Percentiles rank a stretch among this genome's conserved stretches.
Conservation (phyloP, 2,329 filamentous ascomycete species). For the Monascus ruber region DNA sequence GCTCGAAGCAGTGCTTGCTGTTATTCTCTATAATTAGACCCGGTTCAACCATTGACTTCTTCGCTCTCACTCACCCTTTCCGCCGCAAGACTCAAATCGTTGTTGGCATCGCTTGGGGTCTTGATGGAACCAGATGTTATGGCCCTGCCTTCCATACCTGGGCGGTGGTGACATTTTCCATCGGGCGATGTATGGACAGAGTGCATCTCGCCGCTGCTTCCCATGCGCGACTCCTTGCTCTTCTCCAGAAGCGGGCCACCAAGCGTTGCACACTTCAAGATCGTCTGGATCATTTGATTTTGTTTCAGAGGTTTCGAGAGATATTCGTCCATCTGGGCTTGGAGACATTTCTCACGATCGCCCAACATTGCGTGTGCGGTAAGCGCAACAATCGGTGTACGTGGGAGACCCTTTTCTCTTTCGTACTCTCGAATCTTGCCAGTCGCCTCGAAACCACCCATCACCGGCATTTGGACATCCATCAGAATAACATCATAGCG, state of each 20-base stretch:
- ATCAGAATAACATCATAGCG: constrained; percentile 95
- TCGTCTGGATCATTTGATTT: constrained; percentile 94
- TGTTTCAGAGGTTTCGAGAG: constrained; percentile 93
- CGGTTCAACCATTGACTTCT: constrained; percentile 5
- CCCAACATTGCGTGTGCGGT: constrained; percentile 98
- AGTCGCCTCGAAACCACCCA: constrained; percentile 97
- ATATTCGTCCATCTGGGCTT: constrained; percentile 99
- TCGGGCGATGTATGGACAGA: constrained; percentile 16
- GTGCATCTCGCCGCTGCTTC: constrained; percentile 29
- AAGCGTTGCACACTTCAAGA: constrained; percentile 89
- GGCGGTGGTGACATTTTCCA: constrained; percentile 34
- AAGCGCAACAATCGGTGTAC: constrained; percentile 90
- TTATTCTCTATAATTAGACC: constrained; percentile 2
- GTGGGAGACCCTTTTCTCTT: constrained; percentile 62
- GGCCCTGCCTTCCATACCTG: constrained; percentile 50
- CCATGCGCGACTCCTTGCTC: constrained; percentile 31
- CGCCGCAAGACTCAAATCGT: constrained; percentile 50
- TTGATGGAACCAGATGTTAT: constrained; percentile 53
- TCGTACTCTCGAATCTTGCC: constrained; percentile 95
- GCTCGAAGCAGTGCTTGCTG: constrained; percentile 36
- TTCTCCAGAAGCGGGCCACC: constrained; percentile 42
- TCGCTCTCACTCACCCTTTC: constrained; percentile 37
- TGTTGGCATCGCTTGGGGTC: constrained; percentile 48
- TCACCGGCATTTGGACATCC: constrained; percentile 99
- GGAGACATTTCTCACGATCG: constrained; percentile 93